phyloP scores from a whole-genome alignment of 768 basidiomycete species.

The Gymnopilus junonius region DNA sequence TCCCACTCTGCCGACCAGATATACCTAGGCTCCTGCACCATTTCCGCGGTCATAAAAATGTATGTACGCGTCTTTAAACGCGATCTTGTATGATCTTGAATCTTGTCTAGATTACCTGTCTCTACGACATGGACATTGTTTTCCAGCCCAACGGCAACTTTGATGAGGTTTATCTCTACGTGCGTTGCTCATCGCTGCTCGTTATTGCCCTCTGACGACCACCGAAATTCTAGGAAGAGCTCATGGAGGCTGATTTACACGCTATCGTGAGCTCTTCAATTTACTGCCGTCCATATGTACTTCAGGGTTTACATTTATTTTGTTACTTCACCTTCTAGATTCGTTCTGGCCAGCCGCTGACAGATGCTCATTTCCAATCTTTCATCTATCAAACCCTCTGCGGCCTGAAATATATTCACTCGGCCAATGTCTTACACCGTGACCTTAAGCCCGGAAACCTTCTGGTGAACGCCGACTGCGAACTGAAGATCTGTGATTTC shows the following conservation, averaged over 20 bases:
- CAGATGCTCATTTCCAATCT: slow-evolving; percentile 91
- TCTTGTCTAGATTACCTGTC: slow-evolving; percentile 78
- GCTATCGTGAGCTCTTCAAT: slow-evolving; percentile 73
- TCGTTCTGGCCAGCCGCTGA: slow-evolving; percentile 85
- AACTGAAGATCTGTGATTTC: slow-evolving; percentile 98
- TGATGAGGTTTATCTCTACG: slow-evolving; percentile 94
- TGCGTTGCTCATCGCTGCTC: slow-evolving; percentile 28
- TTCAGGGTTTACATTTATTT: slow-evolving; percentile 7
- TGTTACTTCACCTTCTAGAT: slow-evolving; percentile 47
- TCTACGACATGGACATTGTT: slow-evolving; percentile 99
- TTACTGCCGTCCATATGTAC: neutral
- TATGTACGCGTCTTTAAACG: slow-evolving; percentile 39
- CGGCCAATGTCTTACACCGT: slow-evolving; percentile 95
- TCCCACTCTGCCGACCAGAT: slow-evolving; percentile 10
- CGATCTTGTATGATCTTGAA: slow-evolving; percentile 20
- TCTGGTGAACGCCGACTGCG: slow-evolving; percentile 97
- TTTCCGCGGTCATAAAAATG: slow-evolving; percentile 99
- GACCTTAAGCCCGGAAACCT: slow-evolving; percentile 96
- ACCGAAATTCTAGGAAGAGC: slow-evolving; percentile 80
- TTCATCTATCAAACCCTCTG: slow-evolving; percentile 99
- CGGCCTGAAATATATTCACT: slow-evolving; percentile 97
- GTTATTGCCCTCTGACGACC: neutral
- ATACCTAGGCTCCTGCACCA: slow-evolving; percentile 83
- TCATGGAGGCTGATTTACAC: slow-evolving; percentile 99
- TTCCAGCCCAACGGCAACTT: slow-evolving; percentile 91